Conservation (phyloP, 164 flowering plant genomes). For the Paratinospora sagittata region DNA sequence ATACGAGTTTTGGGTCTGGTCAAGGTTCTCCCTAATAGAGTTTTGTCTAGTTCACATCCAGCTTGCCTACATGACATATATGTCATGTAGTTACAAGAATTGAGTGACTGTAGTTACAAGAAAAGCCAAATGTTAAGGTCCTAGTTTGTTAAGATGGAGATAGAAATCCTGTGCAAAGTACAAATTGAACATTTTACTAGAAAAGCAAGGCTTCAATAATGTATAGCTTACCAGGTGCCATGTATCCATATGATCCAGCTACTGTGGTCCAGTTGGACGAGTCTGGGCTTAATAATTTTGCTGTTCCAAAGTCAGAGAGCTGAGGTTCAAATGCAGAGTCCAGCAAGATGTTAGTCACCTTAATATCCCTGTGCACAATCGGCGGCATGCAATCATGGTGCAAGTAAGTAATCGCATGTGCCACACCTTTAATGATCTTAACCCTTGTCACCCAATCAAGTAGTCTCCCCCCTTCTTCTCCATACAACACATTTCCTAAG, state of each 20-base stretch:
- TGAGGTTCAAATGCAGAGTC: conserved; percentile 42
- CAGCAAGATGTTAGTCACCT: conserved; percentile 45
- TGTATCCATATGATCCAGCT: conserved; percentile 63
- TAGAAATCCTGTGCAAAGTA: background rate
- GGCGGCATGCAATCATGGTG: conserved; percentile 61
- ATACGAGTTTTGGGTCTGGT: too few species aligned
- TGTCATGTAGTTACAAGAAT: background rate
- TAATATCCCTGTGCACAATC: conserved; percentile 56
- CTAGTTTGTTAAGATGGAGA: background rate
- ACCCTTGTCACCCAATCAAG: conserved; percentile 48
- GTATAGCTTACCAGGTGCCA: conserved; percentile 57
- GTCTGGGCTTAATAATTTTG: conserved; percentile 39
- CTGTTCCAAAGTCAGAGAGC: conserved; percentile 63
- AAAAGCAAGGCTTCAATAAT: background rate
- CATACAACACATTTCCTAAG: conserved; percentile 33
- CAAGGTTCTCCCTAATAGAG: background rate
- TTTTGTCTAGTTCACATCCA: background rate
- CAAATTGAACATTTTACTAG: background rate
- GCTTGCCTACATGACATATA: background rate
- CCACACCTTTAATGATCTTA: conserved; percentile 46
- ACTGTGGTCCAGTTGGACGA: conserved; percentile 46
- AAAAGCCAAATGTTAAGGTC: background rate
- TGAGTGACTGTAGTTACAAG: too few species aligned
- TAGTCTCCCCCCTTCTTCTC: conserved; percentile 19
- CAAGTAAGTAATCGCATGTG: conserved; percentile 65